Conservation (phyloP, 164 flowering plant genomes). For the Berberis thunbergii region DNA sequence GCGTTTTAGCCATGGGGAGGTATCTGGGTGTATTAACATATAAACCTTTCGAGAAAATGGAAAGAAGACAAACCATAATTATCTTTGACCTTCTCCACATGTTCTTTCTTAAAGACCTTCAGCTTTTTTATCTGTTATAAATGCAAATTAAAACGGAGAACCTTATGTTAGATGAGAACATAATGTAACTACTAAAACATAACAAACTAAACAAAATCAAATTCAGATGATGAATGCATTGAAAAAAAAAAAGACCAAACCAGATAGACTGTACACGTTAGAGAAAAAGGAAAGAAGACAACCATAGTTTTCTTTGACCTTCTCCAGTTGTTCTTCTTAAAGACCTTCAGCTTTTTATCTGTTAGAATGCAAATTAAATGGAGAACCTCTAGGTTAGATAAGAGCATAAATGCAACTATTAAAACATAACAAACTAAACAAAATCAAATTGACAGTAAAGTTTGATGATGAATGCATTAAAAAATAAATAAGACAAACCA, state of each 20-base stretch:
- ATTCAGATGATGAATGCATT: background rate
- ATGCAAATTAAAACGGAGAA: background rate
- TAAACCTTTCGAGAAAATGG: background rate
- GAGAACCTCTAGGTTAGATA: no score
- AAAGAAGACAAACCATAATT: background rate
- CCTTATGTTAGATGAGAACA: no score
- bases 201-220: background rate
- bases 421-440: no score
- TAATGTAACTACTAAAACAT: background rate
- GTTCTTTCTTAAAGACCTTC: background rate
- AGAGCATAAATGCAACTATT: no score
- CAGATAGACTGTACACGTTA: background rate
- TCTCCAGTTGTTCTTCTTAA: background rate
- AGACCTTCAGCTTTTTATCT: no score
- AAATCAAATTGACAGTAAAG: no score
- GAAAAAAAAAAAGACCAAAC: background rate
- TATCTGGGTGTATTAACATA: no score
- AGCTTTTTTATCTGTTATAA: background rate
- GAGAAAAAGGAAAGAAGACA: background rate
- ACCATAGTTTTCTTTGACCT: slow-evolving; percentile 3
- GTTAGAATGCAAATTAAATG: no score
- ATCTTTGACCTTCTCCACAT: background rate
- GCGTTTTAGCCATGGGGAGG: no score
- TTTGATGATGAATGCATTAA: no score
- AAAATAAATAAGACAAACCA: no score